These are phyloP conservation scores for Trametes cingulata DNA, from an alignment of 768 basidiomycete species.

Conservation along the genomic window DNA sequence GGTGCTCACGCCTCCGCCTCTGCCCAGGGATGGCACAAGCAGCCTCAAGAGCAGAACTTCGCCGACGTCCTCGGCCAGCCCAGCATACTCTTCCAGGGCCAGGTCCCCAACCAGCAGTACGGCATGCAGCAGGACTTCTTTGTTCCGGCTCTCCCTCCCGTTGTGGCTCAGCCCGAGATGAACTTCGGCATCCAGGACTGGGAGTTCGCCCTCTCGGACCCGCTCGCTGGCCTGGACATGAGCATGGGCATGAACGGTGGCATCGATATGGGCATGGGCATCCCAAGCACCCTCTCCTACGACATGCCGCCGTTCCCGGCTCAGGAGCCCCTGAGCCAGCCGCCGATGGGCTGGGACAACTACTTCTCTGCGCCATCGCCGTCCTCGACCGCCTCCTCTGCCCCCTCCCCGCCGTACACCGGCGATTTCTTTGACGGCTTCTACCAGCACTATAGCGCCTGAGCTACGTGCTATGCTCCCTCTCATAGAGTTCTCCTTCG, in stretches of 20 bases:
- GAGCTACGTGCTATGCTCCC: too few species aligned
- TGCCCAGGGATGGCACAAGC: not conserved
- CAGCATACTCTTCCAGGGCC: slow-evolving; percentile 3
- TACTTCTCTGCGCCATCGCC: not conserved
- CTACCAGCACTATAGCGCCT: not conserved
- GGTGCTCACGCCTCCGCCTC: not conserved
- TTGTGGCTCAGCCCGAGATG: not conserved
- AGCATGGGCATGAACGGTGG: not conserved
- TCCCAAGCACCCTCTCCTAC: not conserved
- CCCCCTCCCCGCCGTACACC: not conserved
- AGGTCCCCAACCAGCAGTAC: not conserved
- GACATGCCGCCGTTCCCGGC: not conserved
- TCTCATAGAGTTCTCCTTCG: not conserved
- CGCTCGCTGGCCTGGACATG: not conserved
- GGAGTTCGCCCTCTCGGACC: not conserved
- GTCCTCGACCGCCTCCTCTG: not conserved
- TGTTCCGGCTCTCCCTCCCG: too few species aligned
- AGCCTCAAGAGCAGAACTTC: slow-evolving; percentile 4
- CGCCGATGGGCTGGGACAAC: not conserved
- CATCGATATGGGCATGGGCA: not conserved
- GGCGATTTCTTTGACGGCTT: not conserved
- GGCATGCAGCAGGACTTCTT: not conserved
- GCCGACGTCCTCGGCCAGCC: not conserved
- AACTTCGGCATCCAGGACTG: not conserved
- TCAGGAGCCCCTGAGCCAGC: not conserved